Base-by-base conservation (phyloP, 192 early-diverging fungal genomes). In the Backusella australiensis region DNA sequence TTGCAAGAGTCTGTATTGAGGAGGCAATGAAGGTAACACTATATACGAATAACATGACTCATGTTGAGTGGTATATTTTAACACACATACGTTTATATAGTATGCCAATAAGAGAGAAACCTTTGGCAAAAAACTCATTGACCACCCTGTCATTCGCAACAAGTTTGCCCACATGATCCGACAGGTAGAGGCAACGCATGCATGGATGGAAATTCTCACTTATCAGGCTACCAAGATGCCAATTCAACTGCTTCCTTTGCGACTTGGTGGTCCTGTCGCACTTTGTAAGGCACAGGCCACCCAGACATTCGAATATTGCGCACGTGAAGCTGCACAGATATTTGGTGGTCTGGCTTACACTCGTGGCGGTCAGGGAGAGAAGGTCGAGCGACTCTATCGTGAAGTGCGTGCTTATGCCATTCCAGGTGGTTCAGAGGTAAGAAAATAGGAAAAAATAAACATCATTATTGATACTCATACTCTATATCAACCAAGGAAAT, bases 391-490 rank as follows among this genome's bases (percentile, higher is more conserved):
- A 70, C 83, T 95, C 34, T 94, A 94, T 79, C 89, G 95, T 74
- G 95, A 96, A 85, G 95, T 96, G 1, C 82, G 93, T 63, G 91
- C 89, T n/a, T 93, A 93, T 72, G 91, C 93, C 23, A 94, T 94
- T 77, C 93, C 93, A 59, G 95, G 95, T 35, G 95, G 95, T 26
- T 91, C 90, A 39, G 95, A 94, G 82, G 93, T 66, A 94, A 93
- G 75, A 93, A 92, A 90, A 80, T 93, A 36, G 8, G 53, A n/a
- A 39, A 11, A 92, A 93, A 73, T 79, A 93, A 23, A 91, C 92
- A 94, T 77, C 76, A 82, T 34, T 75, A 67, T 19, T 68, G 6
- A 2, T n/a, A 14, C 3, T 34, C 17, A 21, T 26, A 7, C 4
- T 36, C 36, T 19, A 38, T n/a, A 21, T 65, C 17, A 21, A 35